Evolutionary conservation across 2,329 filamentous ascomycete species (phyloP), one percentile per base, ranked within the genome.

Genomic region (Neofusicoccum sp.): DNA sequence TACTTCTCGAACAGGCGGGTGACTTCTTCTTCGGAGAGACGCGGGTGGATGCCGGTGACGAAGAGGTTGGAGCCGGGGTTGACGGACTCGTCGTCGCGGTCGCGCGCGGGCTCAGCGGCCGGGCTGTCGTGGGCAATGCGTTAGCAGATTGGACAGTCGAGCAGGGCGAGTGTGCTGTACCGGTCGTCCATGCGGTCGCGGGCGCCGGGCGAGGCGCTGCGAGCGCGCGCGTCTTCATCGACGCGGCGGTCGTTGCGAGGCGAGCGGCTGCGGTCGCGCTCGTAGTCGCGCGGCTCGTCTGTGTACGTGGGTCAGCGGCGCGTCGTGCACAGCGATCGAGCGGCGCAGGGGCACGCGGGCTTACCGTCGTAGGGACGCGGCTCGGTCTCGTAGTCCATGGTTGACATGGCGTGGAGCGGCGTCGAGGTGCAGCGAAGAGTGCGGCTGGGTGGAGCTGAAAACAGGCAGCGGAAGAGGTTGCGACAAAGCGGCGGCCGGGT

Each of bases 41-140:
- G 90, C 61, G 95, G 95, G 76, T 98, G 92, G 67, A 99, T 99
- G 69, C 95, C 95, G 65, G 95, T 99, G 67, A 99, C 95, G 76
- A 99, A 99, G 63, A 99, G 89, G 81, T 99, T 99, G 67, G 95
- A 97, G 69, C 95, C 95, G 65, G 92, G 90, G 80, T 99, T 99
- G 73, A 89, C 75, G 65, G 93, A 89, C 68, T 89, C 89, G 69
- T 96, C 82, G 47, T 85, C 91, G 40, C 77, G 75, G 57, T 78
- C 76, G 64, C 76, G 74, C 70, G 78, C 77, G 66, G 78, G 78
- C 65, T 79, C 78, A 51, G 77, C 74, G 41, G 78, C 76, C 48
- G 78, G 78, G 74, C 73, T 80, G 70, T 75, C 83, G 77, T 31
- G 20, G 31, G 28, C 48, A 31, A 40, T 24, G 64, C 58, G 57